These are phyloP conservation scores for Agapanthus africanus DNA, from an alignment of 106 monocot species.

Conservation along the genomic window DNA sequence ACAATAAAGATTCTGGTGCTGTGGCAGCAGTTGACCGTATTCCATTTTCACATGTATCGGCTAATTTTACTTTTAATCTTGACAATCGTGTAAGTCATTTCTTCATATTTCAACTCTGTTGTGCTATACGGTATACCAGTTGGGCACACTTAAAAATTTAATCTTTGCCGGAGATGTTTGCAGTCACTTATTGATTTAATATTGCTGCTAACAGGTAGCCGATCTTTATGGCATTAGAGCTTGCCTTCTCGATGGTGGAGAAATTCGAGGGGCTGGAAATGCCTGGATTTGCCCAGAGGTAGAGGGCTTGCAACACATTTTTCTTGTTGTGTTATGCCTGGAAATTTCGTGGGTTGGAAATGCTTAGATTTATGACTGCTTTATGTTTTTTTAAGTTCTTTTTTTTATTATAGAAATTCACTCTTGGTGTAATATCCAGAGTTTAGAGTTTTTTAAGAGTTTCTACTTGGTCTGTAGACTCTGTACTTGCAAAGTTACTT, in stretches of 20 bases:
- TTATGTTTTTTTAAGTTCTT: neutral
- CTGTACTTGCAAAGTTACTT: neutral
- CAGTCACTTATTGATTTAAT: conserved; percentile 4
- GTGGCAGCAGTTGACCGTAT: conserved; percentile 95
- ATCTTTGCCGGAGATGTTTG: neutral
- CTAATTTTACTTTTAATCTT: conserved; percentile 95
- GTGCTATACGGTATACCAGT: too few species aligned
- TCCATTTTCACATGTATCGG: conserved; percentile 90
- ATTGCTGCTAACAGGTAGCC: conserved; percentile 56
- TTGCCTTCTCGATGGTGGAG: conserved; percentile 87
- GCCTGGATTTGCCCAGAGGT: conserved; percentile 99
- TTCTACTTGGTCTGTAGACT: neutral
- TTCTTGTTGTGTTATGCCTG: neutral
- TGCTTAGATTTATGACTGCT: neutral
- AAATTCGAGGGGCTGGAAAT: conserved; percentile 99
- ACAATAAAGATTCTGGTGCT: conserved; percentile 90
- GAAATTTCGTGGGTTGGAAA: neutral
- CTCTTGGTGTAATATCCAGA: neutral
- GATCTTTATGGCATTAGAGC: conserved; percentile 97
- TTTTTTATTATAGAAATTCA: neutral
- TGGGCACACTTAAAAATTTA: neutral
- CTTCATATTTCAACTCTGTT: neutral
- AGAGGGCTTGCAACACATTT: neutral
- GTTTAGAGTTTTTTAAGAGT: neutral
- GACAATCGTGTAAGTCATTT: conserved; percentile 88